These are phyloP conservation scores for Neoboletus brunneissimus DNA, from an alignment of 768 basidiomycete genomes.

Conservation along the genomic window DNA sequence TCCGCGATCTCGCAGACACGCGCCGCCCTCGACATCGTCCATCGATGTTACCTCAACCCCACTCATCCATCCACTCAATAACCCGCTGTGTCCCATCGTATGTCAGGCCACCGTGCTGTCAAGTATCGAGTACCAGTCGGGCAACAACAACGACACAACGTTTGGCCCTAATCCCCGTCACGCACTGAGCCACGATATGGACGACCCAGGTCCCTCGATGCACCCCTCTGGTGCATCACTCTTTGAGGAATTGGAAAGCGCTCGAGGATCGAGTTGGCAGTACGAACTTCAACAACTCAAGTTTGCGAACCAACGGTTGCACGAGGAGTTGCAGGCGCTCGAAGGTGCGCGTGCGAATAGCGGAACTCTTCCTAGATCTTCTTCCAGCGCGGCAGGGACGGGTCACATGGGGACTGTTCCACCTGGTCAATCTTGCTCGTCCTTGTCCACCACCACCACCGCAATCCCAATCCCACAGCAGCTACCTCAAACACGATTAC, in stretches of 20 bases:
- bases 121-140: background rate
- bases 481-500: background rate
- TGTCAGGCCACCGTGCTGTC: conserved; percentile 30
- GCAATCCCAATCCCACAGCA: background rate
- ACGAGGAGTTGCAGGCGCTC: conserved; percentile 53
- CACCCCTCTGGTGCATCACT: conserved; percentile 40
- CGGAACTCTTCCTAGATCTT: background rate
- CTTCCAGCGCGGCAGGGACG: background rate
- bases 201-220: conserved; percentile 1
- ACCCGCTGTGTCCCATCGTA: conserved; percentile 26
- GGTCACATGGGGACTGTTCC: background rate
- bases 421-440: background rate
- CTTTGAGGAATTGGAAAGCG: conserved; percentile 70
- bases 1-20: conserved; percentile 8
- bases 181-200: background rate
- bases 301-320: conserved; percentile 63
- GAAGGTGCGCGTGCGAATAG: conserved; percentile 27
- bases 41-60: background rate
- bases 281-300: conserved; percentile 86
- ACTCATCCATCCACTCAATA: conserved; percentile 17
- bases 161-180: background rate
- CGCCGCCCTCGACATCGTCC: conserved; percentile 1
- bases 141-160: background rate
- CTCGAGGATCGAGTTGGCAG: conserved; percentile 82
- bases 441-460: background rate